Evolutionary conservation across 257 asterid species (phyloP).

Genomic region (Ophiorrhiza pumila): DNA sequence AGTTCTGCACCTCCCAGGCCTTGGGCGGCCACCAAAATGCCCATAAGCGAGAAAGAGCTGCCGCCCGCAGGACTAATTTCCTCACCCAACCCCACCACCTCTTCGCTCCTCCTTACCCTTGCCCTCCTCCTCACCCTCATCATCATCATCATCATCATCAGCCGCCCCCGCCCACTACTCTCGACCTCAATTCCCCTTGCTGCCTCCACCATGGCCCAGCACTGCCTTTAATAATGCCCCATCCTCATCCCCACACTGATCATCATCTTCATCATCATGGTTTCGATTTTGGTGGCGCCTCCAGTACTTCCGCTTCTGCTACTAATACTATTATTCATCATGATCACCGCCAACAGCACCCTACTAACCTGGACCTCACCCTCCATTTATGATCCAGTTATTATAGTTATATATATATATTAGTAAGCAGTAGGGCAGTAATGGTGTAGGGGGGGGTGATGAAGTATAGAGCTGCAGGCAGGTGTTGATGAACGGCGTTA

Average conservation of each 20-base stretch:
- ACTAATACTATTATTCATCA: not conserved
- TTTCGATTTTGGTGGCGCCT: not conserved
- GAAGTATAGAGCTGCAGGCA: no score
- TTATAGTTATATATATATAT: no score
- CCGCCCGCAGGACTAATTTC: conserved; percentile 47
- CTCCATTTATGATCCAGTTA: conserved; percentile 26
- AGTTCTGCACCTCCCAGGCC: conserved; percentile 87
- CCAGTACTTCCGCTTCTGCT: not conserved
- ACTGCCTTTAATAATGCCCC: no score
- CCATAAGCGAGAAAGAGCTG: conserved; percentile 89
- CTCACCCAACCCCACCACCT: conserved; percentile 8
- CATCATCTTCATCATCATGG: no score
- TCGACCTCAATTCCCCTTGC: not conserved
- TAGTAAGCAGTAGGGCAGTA: no score
- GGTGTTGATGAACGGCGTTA: no score
- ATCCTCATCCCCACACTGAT: no score
- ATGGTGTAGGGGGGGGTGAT: no score
- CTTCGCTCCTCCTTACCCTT: not conserved
- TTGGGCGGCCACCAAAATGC: conserved; percentile 94
- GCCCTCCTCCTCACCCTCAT: not conserved
- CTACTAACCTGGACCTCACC: conserved; percentile 21
- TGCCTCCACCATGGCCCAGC: no score
- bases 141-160: not conserved
- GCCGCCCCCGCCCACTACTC: not conserved
- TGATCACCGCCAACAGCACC: not conserved